These are phyloP conservation scores for Mucor sp. DNA, from an alignment of 371 early-diverging fungal species.

Conservation along the genomic window DNA sequence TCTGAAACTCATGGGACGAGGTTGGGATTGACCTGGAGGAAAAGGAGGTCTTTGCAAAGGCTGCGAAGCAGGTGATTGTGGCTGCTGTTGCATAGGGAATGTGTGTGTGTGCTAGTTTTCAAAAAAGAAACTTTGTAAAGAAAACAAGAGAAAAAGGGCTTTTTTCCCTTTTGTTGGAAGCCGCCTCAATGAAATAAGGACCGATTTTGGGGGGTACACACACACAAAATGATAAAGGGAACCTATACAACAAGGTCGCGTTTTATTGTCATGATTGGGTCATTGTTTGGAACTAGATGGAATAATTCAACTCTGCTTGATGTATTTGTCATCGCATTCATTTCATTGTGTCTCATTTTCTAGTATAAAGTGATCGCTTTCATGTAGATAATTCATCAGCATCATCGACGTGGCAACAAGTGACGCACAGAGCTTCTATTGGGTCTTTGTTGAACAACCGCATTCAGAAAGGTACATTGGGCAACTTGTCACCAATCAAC, in stretches of 20 bases:
- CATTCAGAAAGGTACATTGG: neutral
- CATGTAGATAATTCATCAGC: neutral
- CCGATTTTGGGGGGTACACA: neutral
- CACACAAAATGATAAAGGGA: neutral
- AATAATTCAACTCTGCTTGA: neutral
- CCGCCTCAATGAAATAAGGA: neutral
- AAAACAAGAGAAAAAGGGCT: neutral
- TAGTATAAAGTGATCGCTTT: neutral
- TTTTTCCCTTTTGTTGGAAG: neutral
- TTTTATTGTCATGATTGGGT: neutral
- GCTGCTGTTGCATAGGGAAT: neutral
- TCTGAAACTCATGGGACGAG: slow-evolving; percentile 19
- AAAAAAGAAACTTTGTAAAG: neutral
- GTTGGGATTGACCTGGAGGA: slow-evolving; percentile 18
- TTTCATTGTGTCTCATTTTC: too few species aligned
- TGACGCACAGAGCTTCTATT: neutral
- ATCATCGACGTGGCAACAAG: slow-evolving; percentile 7
- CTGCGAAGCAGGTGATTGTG: neutral
- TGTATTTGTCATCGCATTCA: too few species aligned
- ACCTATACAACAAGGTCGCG: neutral
- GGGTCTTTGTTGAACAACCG: slow-evolving; percentile 2
- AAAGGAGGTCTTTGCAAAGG: slow-evolving; percentile 21
- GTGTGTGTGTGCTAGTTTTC: neutral
- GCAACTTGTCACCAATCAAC: neutral
- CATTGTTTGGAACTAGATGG: neutral